These are phyloP conservation scores for Didymella segeticola DNA, from an alignment of 2,329 filamentous ascomycete species.

Conservation along the genomic window DNA sequence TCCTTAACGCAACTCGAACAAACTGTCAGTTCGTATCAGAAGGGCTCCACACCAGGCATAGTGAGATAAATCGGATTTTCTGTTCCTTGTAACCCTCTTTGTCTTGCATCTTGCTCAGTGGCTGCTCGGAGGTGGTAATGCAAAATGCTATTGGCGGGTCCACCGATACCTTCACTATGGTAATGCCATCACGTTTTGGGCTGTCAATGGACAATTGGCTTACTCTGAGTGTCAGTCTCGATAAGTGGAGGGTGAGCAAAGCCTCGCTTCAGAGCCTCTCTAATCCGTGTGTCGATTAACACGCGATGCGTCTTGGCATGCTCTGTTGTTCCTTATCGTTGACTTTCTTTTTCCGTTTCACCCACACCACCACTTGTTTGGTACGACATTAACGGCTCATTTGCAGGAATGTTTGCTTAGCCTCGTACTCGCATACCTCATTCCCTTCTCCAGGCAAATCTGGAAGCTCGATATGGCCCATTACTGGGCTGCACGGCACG, in stretches of 20 bases:
- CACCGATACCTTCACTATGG: neutral
- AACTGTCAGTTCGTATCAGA: too few species aligned
- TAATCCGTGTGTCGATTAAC: too few species aligned
- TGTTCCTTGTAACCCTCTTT: too few species aligned
- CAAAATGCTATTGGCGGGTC: too few species aligned
- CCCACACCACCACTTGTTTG: neutral
- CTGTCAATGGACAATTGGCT: neutral
- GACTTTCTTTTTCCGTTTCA: slow-evolving; percentile 6
- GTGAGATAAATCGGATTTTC: too few species aligned
- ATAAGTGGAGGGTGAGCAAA: neutral
- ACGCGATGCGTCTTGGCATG: neutral
- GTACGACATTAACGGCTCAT: too few species aligned
- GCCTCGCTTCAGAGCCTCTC: slow-evolving; percentile 4
- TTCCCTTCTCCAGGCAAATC: neutral
- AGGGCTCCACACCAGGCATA: too few species aligned
- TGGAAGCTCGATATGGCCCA: neutral
- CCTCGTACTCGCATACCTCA: neutral
- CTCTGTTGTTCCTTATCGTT: slow-evolving; percentile 4
- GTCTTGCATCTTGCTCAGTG: too few species aligned
- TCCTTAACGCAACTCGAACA: too few species aligned
- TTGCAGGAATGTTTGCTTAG: neutral
- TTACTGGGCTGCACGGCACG: slow-evolving; percentile 5
- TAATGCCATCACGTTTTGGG: neutral
- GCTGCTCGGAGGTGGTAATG: too few species aligned
- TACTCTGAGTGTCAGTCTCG: neutral